A percentile compares a stretch with the other conserved stretches of the same genome.
Evolutionary conservation across 768 basidiomycete species (phyloP).

Genomic region (Auricularia heimuer): DNA sequence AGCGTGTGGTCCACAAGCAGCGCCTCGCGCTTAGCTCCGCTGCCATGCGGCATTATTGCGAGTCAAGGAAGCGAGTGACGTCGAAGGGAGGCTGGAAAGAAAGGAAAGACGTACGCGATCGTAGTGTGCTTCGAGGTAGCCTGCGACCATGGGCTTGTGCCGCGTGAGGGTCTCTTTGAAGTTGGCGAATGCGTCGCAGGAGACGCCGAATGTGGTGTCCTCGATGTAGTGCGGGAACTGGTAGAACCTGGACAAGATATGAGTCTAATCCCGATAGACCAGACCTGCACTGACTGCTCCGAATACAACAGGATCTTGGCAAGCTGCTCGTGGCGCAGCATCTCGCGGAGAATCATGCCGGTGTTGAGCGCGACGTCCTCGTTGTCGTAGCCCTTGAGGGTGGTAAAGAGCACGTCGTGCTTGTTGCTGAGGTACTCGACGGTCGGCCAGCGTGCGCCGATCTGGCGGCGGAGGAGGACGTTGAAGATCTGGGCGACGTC

Average conservation of each 20-base stretch:
- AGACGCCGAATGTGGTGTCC: conserved; percentile 94
- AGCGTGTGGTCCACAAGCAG: too few relatives aligned
- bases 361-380: conserved; percentile 96
- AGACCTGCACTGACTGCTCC: conserved; percentile 29
- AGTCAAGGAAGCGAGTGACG: too few relatives aligned
- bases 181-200: conserved; percentile 95
- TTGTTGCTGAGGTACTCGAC: conserved; percentile 84
- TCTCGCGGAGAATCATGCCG: conserved; percentile 95
- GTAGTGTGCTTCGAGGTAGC: conserved; percentile 94
- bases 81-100: background rate
- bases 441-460: conserved; percentile 90
- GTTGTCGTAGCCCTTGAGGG: conserved; percentile 83
- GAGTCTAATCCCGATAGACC: too few relatives aligned
- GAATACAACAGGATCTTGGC: conserved; percentile 48
- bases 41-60: too few relatives aligned
- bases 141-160: conserved; percentile 97
- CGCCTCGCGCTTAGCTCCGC: too few relatives aligned
- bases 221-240: conserved; percentile 95
- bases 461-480: conserved; percentile 80
- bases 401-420: conserved; percentile 65
- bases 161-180: conserved; percentile 94
- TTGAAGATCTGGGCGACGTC: conserved; percentile 84
- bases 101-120: conserved; percentile 56
- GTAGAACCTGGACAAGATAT: conserved; percentile 47
- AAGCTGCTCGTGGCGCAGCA: conserved; percentile 87